Evolutionary conservation across 371 early-diverging fungal genomes (phyloP).

Genomic region (Mortierella sp.): DNA sequence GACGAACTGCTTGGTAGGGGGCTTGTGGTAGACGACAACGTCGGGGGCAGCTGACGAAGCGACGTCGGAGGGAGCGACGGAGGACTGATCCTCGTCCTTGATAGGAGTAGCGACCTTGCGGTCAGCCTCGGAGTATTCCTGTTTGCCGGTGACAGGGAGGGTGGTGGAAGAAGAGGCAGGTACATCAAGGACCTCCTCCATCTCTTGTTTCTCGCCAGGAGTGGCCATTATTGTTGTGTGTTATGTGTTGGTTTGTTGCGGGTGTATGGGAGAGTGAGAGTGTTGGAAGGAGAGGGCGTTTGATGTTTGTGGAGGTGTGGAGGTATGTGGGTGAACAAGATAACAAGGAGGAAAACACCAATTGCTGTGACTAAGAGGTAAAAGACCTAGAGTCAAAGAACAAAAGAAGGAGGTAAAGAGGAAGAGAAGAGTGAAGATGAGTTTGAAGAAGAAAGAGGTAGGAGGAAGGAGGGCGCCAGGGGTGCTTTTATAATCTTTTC

Average conservation of each 20-base stretch:
- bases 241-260: not conserved
- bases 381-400: not conserved
- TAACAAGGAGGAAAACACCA: not conserved
- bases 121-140: not conserved
- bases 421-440: not conserved
- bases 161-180: slow-evolving; percentile 7
- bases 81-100: slow-evolving; percentile 21
- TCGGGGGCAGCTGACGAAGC: slow-evolving; percentile 4
- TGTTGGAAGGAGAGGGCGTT: not conserved
- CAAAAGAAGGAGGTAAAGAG: not conserved
- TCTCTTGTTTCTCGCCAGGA: slow-evolving; percentile 5
- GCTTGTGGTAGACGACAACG: slow-evolving; percentile 28
- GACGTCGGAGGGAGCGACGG: slow-evolving; percentile 27
- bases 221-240: not conserved
- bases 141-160: not conserved
- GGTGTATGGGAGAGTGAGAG: not conserved
- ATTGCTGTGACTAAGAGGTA: not conserved
- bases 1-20: slow-evolving; percentile 32
- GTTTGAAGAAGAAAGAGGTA: not conserved
- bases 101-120: not conserved
- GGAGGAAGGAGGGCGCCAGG: not conserved
- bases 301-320: not conserved
- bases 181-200: not conserved
- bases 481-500: not conserved
- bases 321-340: not conserved